phyloP scores from a whole-genome alignment of 352 stramenopile genomes.

The Aphanomyces stellatus region DNA sequence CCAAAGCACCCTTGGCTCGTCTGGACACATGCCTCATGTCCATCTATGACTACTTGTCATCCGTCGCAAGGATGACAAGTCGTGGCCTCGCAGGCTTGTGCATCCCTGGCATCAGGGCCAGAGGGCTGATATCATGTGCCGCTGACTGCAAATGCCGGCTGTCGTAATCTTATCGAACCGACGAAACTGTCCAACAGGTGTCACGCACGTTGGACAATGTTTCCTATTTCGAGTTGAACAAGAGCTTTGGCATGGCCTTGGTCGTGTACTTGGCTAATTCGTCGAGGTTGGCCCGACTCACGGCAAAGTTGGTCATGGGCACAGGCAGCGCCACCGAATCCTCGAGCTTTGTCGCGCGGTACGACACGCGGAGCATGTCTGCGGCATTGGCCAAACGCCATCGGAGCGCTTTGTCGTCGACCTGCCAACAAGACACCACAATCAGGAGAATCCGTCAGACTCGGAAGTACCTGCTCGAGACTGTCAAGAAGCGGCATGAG shows the following conservation, averaged over 20 bases:
- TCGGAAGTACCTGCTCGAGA: constrained; percentile 31
- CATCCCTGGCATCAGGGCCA: too few species aligned
- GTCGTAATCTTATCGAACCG: too few species aligned
- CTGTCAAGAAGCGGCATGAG: constrained; percentile 52
- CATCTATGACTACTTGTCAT: too few species aligned
- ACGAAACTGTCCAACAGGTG: too few species aligned
- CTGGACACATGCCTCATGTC: neutral
- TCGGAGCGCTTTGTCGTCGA: constrained; percentile 39
- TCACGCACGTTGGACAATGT: neutral
- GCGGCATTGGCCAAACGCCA: constrained; percentile 55
- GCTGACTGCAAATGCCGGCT: too few species aligned
- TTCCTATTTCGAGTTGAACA: neutral
- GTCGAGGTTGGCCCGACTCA: neutral
- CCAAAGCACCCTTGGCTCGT: too few species aligned
- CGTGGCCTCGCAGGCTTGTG: too few species aligned
- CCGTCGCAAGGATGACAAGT: too few species aligned
- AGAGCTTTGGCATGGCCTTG: neutral
- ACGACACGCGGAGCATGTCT: constrained; percentile 52
- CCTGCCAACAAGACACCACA: neutral
- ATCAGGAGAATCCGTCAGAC: neutral
- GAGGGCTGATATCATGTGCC: too few species aligned
- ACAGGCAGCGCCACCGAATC: constrained; percentile 38
- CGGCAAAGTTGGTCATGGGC: constrained; percentile 33
- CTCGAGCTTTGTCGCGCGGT: constrained; percentile 61
- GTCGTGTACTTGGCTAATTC: neutral